Evolutionary conservation across 495 filamentous ascomycete species (phyloP).

Genomic region (Sordaria brevicollis): DNA sequence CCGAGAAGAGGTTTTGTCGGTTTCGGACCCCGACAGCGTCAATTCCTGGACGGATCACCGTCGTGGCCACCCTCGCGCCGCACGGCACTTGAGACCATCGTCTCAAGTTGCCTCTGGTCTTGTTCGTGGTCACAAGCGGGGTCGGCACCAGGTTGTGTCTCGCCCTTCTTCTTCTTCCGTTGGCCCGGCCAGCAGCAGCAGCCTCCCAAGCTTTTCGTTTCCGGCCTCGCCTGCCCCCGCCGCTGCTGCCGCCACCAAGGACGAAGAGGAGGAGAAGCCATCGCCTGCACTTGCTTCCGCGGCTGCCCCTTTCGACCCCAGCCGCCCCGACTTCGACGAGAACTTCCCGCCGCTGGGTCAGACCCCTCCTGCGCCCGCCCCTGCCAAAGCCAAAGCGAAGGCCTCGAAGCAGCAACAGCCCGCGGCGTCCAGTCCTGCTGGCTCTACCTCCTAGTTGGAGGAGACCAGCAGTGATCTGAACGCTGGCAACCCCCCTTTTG

Average conservation of each 20-base stretch:
- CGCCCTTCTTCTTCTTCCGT: background rate
- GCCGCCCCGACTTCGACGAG: background rate
- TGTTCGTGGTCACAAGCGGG: background rate
- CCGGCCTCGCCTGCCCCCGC: background rate
- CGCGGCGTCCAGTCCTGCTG: background rate
- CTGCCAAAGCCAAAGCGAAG: background rate
- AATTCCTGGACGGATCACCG: background rate
- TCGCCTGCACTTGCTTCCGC: background rate
- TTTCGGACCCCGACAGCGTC: background rate
- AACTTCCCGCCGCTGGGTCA: background rate
- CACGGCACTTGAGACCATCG: background rate
- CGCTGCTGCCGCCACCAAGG: background rate
- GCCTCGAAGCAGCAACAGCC: background rate
- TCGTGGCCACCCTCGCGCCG: background rate
- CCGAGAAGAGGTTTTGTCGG: background rate
- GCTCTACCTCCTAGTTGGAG: background rate
- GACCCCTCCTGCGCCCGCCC: background rate
- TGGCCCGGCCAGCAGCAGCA: background rate
- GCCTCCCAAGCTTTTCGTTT: background rate
- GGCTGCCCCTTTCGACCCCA: background rate
- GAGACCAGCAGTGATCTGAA: background rate
- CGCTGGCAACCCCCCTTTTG: background rate
- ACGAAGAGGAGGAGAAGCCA: background rate
- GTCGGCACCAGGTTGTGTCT: background rate
- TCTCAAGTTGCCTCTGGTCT: no score